A percentile compares a stretch with the other conserved stretches of the same genome.
Evolutionary conservation across 2,329 filamentous ascomycete species (phyloP).

Genomic region (Lachnellula subtilissima): DNA sequence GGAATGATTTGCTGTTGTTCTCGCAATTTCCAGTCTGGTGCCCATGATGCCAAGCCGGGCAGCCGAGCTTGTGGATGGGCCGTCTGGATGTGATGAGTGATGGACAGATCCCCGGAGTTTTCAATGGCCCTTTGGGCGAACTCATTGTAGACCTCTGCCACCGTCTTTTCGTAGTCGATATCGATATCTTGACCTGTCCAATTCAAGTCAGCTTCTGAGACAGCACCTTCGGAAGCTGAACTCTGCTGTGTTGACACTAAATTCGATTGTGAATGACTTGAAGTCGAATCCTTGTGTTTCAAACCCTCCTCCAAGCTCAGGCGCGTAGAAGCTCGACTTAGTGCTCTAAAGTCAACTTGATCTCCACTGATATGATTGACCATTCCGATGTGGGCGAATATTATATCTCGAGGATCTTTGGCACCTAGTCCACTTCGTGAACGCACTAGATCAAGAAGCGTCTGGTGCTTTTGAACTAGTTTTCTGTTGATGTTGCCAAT

Average conservation of each 20-base stretch:
- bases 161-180: background rate
- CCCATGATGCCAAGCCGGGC: background rate
- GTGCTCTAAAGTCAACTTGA: background rate
- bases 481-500: background rate
- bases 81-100: background rate
- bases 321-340: background rate
- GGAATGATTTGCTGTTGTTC: background rate
- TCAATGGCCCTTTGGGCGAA: background rate
- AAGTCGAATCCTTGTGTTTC: background rate
- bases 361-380: background rate
- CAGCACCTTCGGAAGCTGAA: background rate
- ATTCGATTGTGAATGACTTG: background rate
- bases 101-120: background rate
- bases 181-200: background rate
- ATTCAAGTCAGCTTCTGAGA: background rate
- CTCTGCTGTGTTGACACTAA: background rate
- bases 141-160: background rate
- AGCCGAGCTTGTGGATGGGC: background rate
- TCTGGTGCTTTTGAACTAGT: background rate
- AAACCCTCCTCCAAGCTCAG: background rate
- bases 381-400: background rate
- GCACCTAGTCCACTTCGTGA: background rate
- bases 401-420: background rate
- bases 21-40: background rate
- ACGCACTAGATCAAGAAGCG: background rate